phyloP scores from a whole-genome alignment of 139 green algal species.

The Chlamydomonas schloesseri region DNA sequence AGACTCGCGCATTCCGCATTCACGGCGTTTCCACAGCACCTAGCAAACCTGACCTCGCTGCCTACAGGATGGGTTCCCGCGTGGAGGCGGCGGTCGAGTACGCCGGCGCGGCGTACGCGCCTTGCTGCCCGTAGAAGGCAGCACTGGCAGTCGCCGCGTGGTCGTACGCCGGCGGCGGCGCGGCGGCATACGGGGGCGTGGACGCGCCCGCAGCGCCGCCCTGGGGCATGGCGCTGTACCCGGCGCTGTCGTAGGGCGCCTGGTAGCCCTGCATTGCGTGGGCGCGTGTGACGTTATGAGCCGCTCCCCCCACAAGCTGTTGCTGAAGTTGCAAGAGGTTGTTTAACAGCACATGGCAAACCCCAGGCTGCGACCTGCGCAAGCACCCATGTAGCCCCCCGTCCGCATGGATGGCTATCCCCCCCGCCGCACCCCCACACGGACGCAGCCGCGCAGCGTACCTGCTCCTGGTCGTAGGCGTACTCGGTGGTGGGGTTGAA shows the following conservation, averaged over 20 bases:
- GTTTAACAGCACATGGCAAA: neutral
- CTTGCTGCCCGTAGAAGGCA: conserved; percentile 33
- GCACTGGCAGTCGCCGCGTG: neutral
- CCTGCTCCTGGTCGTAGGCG: conserved; percentile 40
- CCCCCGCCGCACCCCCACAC: too few relatives aligned
- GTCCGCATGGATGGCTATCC: too few relatives aligned
- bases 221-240: neutral
- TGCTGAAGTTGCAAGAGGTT: neutral
- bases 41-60: too few relatives aligned
- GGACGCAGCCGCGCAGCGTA: too few relatives aligned
- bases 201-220: neutral
- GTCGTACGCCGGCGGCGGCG: conserved; percentile 8
- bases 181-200: neutral
- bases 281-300: too few relatives aligned
- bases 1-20: too few relatives aligned
- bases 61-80: too few relatives aligned
- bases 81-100: neutral
- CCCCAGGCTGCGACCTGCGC: neutral
- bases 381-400: too few relatives aligned
- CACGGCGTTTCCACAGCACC: too few relatives aligned
- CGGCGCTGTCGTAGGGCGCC: conserved; percentile 10
- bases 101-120: neutral
- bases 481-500: conserved; percentile 23
- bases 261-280: conserved; percentile 22
- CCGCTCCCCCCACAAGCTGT: too few relatives aligned